Base-by-base conservation (phyloP, 2,329 filamentous ascomycete genomes). In the Capronia americana region DNA sequence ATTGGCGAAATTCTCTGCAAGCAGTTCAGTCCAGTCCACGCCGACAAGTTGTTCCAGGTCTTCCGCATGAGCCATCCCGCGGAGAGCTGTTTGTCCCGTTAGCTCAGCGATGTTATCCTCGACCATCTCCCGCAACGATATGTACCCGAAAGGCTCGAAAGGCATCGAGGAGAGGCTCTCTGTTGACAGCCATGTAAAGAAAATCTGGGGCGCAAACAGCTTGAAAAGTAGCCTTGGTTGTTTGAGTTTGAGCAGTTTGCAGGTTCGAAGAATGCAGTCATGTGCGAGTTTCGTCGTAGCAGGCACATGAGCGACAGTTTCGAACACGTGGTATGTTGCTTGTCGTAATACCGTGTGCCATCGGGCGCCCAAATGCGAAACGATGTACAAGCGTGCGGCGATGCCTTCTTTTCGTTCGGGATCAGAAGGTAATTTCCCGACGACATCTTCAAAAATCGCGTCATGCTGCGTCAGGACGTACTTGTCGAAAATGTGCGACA, bases 241-340 rank as follows among this genome's bases (percentile, higher is more conserved):
- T 26, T 83, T 44, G 24, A 98, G 84, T 0, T 84, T 79, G 38
- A 97, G 84, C 0, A 85, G 83, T 12, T 76, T 79, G 3, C 93
- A 87, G 34, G 97, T 88, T 12, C 85, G 82, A 4, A 78, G 76
- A 51, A 97, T 82, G 72, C 92, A 96, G 59, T 85, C 85, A 63
- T 86, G 86, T 0, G 94, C 93, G 78, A 97, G 90, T 23, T 83
- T 80, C 23, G 84, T 82, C 6, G 90, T 90, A 11, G 81, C 79
- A 2, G 85, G 79, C 14, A 96, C 87, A 64, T 88, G 88, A 1
- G 91, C 92, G 1, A 93, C 91, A 0, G 90, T 92, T 76, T 98
- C 95, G 72, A 98, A 97, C 24, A 98, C 93, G 76, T 95, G 91
- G 76, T 97, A 99, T 20, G 96, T 91, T 70, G 92, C 93, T 70